Evolutionary conservation across 805 yeast genomes (phyloP), one percentile per base, ranked within the genome.

Genomic region (Teunomyces funiuensis): DNA sequence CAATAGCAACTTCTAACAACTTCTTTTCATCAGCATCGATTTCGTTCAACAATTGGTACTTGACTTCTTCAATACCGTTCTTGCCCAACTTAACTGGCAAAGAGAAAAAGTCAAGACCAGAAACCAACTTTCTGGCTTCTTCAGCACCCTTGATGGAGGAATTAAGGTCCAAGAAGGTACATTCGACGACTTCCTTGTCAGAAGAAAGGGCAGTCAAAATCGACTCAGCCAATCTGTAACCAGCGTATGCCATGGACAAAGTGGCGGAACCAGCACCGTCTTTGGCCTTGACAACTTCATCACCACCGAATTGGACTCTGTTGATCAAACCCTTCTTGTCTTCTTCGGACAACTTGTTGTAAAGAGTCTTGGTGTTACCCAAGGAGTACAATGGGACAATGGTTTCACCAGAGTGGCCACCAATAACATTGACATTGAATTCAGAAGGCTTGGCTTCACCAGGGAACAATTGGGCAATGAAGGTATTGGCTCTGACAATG

Each of bases 201-300:
- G 61, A 49, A 28, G 50, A 46, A 36, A 55, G 44, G 2, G 74
- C 70, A 48, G 57, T 57, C 53, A 70, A 58, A 44, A 70, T 65
- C 53, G 72, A 59, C 49, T 79, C 82, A 22, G 89, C 85, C 61
- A 88, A 85, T 53, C 83, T 77, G 73, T 78, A 87, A 26, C 95
- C 97, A 26, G 97, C 96, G 55, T 82, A 85, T 7, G 97, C 97
- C 97, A 90, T 91, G 22, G 96, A 86, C 52, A 90, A 75, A 27
- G 98, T 90, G 43, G 97, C 97, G 37, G 96, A 87, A 29, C 97
- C 97, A 39, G 83, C 83, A 50, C 97, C 97, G 55, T 87, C 84
- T 73, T 90, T 90, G 42, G 97, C 97, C 71, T 85, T 75, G 50
- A 90, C 98, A 36, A 90, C 96, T 68, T 91, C 97, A 63, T 90